Base-by-base conservation (phyloP, 169 alveolate species). In the Plasmodium vinckei region DNA sequence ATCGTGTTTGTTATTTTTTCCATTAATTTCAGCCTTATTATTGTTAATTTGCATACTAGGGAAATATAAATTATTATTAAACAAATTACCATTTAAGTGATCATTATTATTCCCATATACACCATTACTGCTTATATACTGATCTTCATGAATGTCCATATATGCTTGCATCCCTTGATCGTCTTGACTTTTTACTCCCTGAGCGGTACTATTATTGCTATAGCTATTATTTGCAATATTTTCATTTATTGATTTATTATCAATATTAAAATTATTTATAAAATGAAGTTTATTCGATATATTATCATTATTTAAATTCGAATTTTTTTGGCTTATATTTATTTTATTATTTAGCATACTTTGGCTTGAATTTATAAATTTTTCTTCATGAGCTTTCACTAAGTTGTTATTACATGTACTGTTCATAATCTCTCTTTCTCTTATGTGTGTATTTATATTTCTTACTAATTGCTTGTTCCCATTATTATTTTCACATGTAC, bases 1-100 rank as follows among this genome's bases (percentile, higher is more conserved):
- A 21, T 73, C 87, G 21, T 9, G 25, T 60, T 53, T 60, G 42
- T 61, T 73, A 9, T 51, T 56, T 25, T 57, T 64, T 56, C 53
- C 57, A 9, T 77, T 64, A 10, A 77, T 33, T 19, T 57, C 70
- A 19, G 47, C 39, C 25, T 56, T 51, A 51, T 15, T 47, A 47
- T 47, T 51, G 2, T 51, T 51, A 51, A 15, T 51, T 33, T 33
- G 42, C 7, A 33, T 33, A 33, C 3, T 33, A 3, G 42, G 42
- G 5, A 33, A 4, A 33, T 33, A 33, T 33, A 33, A 33, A 33
- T 33, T 33, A 33, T 33, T 1, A 59, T 19, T 17, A 59, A 10
- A 10, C 13, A 25, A 10, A 6, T 10, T 25, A 25, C 5, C 3
- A 13, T 46, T 67, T 9, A 9, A 17, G 23, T 46, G 15, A 7